Conservation (phyloP, 345 rosid genomes). For the Heritiera littoralis region DNA sequence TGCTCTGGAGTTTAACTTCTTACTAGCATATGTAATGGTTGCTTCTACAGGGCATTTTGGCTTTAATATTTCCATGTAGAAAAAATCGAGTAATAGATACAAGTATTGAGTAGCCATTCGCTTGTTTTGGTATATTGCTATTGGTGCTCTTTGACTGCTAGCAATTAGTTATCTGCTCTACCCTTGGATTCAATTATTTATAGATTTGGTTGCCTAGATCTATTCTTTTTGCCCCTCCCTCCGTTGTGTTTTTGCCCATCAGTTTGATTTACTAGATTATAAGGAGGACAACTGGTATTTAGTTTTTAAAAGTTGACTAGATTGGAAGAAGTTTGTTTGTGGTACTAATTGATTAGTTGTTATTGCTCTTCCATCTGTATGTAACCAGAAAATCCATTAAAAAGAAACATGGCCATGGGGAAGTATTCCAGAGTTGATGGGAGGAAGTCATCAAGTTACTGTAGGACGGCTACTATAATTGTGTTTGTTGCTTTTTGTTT, state of each 20-base stretch:
- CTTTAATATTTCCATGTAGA: not conserved
- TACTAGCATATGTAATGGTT: not conserved
- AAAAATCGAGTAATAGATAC: not conserved
- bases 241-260: not conserved
- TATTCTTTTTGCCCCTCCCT: not conserved
- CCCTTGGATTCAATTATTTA: not conserved
- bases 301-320: not conserved
- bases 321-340: conserved; percentile 13
- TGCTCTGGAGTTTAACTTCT: not conserved
- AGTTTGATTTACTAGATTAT: not conserved
- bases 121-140: not conserved
- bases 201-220: not conserved
- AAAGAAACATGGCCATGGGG: conserved; percentile 56
- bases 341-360: conserved; percentile 7
- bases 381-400: conserved; percentile 24
- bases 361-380: conserved; percentile 25
- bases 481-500: conserved; percentile 62
- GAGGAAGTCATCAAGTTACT: conserved; percentile 58
- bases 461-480: conserved; percentile 60
- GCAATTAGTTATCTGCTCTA: not conserved
- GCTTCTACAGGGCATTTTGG: not conserved
- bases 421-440: conserved; percentile 63
- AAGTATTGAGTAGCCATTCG: not conserved
- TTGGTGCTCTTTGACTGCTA: not conserved
- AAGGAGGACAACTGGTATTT: not conserved